These are phyloP conservation scores for Metschnikowia proteae DNA, from an alignment of 805 yeast species.

Conservation along the genomic window DNA sequence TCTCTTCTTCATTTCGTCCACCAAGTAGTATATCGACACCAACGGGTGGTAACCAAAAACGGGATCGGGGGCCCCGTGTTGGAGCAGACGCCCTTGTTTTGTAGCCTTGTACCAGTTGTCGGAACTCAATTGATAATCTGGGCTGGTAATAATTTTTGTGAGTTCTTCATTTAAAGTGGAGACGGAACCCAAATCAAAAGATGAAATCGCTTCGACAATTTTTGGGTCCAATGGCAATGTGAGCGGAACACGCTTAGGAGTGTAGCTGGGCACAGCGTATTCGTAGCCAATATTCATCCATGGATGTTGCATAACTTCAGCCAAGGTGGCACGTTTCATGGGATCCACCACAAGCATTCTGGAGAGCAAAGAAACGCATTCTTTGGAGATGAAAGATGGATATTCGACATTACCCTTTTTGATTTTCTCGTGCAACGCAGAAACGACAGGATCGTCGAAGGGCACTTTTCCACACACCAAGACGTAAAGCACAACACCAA, in stretches of 20 bases:
- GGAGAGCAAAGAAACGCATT: slow-evolving; percentile 73
- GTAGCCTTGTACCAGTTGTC: slow-evolving; percentile 55
- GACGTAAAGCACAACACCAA: slow-evolving; percentile 93
- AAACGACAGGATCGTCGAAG: slow-evolving; percentile 91
- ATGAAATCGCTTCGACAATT: slow-evolving; percentile 71
- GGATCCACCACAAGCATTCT: slow-evolving; percentile 94
- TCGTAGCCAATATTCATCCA: slow-evolving; percentile 94
- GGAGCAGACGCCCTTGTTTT: slow-evolving; percentile 35
- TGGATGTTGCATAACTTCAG: slow-evolving; percentile 81
- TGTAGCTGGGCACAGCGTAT: slow-evolving; percentile 59
- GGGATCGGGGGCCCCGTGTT: slow-evolving; percentile 53
- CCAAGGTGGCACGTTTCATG: slow-evolving; percentile 67
- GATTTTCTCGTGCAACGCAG: slow-evolving; percentile 88
- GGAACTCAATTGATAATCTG: slow-evolving; percentile 59
- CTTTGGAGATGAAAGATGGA: slow-evolving; percentile 75
- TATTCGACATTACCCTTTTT: slow-evolving; percentile 90
- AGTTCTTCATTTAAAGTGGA: slow-evolving; percentile 56
- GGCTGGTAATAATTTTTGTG: slow-evolving; percentile 54
- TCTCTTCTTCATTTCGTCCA: slow-evolving; percentile 76
- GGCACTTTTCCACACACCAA: slow-evolving; percentile 98
- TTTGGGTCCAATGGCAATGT: slow-evolving; percentile 60
- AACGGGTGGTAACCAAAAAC: slow-evolving; percentile 86
- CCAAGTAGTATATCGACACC: slow-evolving; percentile 80
- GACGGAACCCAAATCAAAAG: slow-evolving; percentile 73
- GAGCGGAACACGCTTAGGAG: slow-evolving; percentile 79